Conservation (phyloP, 176 grass and related monocot genomes). For the Aegilops tauschii region DNA sequence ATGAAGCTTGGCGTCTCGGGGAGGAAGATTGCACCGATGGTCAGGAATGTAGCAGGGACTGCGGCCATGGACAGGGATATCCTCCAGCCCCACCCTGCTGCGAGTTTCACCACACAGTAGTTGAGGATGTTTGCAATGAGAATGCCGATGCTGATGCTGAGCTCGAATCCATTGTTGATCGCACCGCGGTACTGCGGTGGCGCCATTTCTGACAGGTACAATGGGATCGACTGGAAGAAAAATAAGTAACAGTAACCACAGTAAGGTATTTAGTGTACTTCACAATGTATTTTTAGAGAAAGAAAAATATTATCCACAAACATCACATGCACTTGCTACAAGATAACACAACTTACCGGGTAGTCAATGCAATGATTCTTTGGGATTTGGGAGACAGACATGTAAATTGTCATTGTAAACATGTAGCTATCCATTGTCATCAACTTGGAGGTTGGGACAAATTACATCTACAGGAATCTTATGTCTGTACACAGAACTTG, state of each 20-base stretch:
- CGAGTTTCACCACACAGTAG: conserved; percentile 61
- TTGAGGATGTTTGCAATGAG: conserved; percentile 81
- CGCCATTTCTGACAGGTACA: conserved; percentile 91
- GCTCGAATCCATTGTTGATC: conserved; percentile 71
- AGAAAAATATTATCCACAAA: not conserved
- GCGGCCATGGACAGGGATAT: conserved; percentile 76
- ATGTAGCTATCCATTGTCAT: not conserved
- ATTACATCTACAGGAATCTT: not conserved
- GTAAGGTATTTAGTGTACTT: not conserved
- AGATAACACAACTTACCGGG: not conserved
- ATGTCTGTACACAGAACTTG: not conserved
- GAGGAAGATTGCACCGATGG: conserved; percentile 65
- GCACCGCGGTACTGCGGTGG: conserved; percentile 75
- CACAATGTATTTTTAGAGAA: not conserved
- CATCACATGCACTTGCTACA: not conserved
- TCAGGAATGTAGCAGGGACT: conserved; percentile 65
- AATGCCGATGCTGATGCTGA: conserved; percentile 73
- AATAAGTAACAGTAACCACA: not conserved
- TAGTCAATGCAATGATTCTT: not conserved
- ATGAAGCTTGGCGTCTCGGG: conserved; percentile 78
- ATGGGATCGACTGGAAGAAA: conserved; percentile 50
- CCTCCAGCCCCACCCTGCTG: conserved; percentile 64
- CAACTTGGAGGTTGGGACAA: conserved; percentile 12
- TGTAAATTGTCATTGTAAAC: not conserved
- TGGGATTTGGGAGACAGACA: not conserved